Percentiles rank a stretch among this genome's conserved stretches.
Evolutionary conservation across 2,329 filamentous ascomycete species (phyloP).

Genomic region (Curvularia eragrostidis): DNA sequence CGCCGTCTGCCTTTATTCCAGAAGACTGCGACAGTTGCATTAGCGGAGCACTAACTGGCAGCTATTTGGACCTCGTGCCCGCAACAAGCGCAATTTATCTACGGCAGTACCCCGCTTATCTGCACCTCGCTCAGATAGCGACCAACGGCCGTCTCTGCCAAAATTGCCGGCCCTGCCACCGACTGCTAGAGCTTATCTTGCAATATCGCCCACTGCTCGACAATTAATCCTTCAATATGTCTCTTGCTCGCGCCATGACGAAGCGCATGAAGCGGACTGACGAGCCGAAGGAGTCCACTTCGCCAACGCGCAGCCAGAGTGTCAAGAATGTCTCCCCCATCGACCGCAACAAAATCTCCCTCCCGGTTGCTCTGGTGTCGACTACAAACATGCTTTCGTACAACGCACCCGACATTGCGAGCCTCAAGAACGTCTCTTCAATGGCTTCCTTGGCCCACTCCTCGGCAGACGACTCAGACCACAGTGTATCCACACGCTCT

Average conservation of each 20-base stretch:
- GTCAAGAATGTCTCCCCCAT: constrained; percentile 57
- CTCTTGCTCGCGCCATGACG: constrained; percentile 74
- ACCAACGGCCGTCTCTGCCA: constrained; percentile 31
- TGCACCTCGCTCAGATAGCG: constrained; percentile 34
- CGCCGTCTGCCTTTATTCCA: constrained; percentile 30
- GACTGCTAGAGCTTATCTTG: constrained; percentile 32
- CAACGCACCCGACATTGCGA: constrained; percentile 82
- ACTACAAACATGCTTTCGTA: constrained; percentile 97
- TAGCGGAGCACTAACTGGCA: constrained; percentile 25
- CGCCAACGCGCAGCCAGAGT: constrained; percentile 52
- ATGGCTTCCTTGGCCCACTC: constrained; percentile 64
- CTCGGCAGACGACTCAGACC: constrained; percentile 75
- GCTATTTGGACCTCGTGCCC: constrained; percentile 32
- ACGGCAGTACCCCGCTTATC: constrained; percentile 44
- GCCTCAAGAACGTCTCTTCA: constrained; percentile 48
- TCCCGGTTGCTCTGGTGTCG: constrained; percentile 83
- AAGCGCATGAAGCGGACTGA: constrained; percentile 67
- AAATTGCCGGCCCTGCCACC: constrained; percentile 43
- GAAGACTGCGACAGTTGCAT: constrained; percentile 28
- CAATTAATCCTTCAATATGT: constrained; percentile 55
- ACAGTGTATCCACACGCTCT: constrained; percentile 57
- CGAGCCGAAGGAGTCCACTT: constrained; percentile 32
- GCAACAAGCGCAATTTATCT: constrained; percentile 43
- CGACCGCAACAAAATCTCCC: constrained; percentile 79
- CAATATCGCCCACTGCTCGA: constrained; percentile 35